phyloP scores from a whole-genome alignment of 768 basidiomycete genomes.

The Mycena epipterygia region DNA sequence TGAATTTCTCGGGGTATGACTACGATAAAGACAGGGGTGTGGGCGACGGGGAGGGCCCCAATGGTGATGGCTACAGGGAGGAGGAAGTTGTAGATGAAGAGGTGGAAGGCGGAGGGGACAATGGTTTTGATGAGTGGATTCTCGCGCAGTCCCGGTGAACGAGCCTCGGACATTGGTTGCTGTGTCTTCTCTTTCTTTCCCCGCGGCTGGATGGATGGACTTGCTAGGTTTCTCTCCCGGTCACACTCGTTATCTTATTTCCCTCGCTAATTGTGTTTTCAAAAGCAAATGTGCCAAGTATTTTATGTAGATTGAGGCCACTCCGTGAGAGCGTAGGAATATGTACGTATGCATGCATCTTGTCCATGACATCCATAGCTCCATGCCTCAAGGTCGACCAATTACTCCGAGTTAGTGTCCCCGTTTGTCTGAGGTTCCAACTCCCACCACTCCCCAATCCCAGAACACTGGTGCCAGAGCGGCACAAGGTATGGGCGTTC shows the following conservation, averaged over 20 bases:
- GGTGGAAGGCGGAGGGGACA: neutral
- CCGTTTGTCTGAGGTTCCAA: neutral
- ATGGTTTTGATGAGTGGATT: constrained; percentile 36
- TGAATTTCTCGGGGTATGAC: constrained; percentile 73
- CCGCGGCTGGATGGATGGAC: constrained; percentile 23
- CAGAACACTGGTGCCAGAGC: neutral
- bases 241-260: neutral
- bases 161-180: constrained; percentile 7
- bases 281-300: too few relatives aligned
- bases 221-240: neutral
- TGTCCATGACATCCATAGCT: too few relatives aligned
- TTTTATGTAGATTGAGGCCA: too few relatives aligned
- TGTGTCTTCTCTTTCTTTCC: neutral
- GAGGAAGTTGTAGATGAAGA: constrained; percentile 10
- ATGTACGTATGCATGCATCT: too few relatives aligned
- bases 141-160: constrained; percentile 22
- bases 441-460: constrained; percentile 20
- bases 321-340: too few relatives aligned
- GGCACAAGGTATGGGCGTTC: neutral
- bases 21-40: constrained; percentile 64
- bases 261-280: too few relatives aligned
- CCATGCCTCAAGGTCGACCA: too few relatives aligned
- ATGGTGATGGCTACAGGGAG: constrained; percentile 51
- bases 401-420: too few relatives aligned
- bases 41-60: constrained; percentile 70